Evolutionary conservation across 2,329 filamentous ascomycete species (phyloP).

Genomic region (Alternaria solani): DNA sequence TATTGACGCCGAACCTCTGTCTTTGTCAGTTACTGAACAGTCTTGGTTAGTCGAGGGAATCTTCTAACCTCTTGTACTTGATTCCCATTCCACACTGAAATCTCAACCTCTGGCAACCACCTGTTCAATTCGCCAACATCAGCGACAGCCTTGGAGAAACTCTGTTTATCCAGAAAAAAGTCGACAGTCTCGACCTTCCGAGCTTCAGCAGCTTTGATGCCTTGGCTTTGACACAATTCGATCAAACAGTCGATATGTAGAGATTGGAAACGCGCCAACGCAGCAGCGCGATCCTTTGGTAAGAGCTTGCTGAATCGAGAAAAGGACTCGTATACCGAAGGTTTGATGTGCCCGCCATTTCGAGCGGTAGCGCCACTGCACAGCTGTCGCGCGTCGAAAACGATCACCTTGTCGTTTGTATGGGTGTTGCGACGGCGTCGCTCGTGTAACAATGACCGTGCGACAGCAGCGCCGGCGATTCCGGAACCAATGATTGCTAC

Average conservation of each 20-base stretch:
- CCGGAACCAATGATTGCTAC: constrained; percentile 65
- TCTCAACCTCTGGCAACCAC: constrained; percentile 6
- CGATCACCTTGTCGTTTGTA: constrained; percentile 47
- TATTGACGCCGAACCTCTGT: constrained; percentile 20
- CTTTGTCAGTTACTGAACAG: neutral
- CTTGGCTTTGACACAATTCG: constrained; percentile 10
- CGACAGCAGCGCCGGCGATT: constrained; percentile 59
- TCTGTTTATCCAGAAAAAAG: constrained; percentile 13
- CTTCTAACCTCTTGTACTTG: constrained; percentile 7
- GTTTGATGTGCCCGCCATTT: constrained; percentile 38
- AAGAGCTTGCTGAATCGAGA: constrained; percentile 16
- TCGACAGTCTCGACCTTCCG: constrained; percentile 20
- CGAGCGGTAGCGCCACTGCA: constrained; percentile 43
- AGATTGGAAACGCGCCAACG: constrained; percentile 14
- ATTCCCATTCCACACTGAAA: neutral
- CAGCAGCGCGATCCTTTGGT: constrained; percentile 18
- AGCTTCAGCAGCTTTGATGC: constrained; percentile 17
- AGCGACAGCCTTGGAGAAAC: constrained; percentile 8
- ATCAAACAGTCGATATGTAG: constrained; percentile 13
- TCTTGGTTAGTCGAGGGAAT: neutral
- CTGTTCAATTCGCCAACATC: neutral
- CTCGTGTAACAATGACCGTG: constrained; percentile 43
- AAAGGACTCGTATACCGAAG: constrained; percentile 18
- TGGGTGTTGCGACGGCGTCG: constrained; percentile 11
- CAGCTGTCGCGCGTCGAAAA: constrained; percentile 46